phyloP scores from a whole-genome alignment of 208 protist genomes.

The Acanthamoeba healyi region DNA sequence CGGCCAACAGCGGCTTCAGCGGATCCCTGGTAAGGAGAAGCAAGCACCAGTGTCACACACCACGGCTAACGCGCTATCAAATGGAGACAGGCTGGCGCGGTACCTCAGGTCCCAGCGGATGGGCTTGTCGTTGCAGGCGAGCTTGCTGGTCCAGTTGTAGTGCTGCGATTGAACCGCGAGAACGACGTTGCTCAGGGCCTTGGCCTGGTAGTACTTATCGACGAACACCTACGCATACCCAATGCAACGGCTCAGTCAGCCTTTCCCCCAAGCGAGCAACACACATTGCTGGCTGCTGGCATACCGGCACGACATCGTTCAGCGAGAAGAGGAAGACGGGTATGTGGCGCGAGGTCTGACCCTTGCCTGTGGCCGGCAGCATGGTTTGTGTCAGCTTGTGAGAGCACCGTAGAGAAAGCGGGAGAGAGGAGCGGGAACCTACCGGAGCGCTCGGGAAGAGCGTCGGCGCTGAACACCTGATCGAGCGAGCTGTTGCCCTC shows the following conservation, averaged over 20 bases:
- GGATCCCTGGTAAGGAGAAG: too few species aligned
- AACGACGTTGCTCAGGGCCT: slow-evolving; percentile 18
- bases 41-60: too few species aligned
- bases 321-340: slow-evolving; percentile 55
- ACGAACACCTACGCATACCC: too few species aligned
- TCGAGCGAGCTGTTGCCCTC: not conserved
- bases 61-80: too few species aligned
- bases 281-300: too few species aligned
- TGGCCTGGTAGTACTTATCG: slow-evolving; percentile 60
- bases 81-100: not conserved
- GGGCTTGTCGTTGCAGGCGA: slow-evolving; percentile 25
- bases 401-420: too few species aligned
- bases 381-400: too few species aligned
- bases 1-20: not conserved
- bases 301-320: slow-evolving; percentile 7
- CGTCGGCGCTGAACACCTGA: too few species aligned
- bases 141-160: not conserved
- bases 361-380: too few species aligned
- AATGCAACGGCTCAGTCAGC: too few species aligned
- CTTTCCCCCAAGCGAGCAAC: too few species aligned
- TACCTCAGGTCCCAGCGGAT: slow-evolving; percentile 36
- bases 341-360: not conserved
- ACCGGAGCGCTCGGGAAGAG: not conserved
- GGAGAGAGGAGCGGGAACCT: too few species aligned
- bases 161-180: not conserved